Evolutionary conservation across 2,329 filamentous ascomycete genomes (phyloP), one percentile per base, ranked within the genome.

Genomic region (Ophiocordyceps unilateralis): DNA sequence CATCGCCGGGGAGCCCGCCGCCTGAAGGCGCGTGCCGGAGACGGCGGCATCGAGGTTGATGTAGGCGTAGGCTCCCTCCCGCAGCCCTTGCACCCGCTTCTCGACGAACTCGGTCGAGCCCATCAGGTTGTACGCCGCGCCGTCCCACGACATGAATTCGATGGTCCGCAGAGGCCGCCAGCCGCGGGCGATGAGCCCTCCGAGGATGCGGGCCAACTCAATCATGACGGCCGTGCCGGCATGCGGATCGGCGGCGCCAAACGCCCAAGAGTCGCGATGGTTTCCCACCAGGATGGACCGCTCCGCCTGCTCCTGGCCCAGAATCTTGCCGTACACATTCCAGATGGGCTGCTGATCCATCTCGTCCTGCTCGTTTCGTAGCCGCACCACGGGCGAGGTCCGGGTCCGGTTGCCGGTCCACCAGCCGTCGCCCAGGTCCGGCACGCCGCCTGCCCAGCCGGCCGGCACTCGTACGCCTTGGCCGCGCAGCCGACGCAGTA

Each of bases 121-220:
- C 45, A 94, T 83, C 39, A 91, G 66, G 60, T 95, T 95, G 65
- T 94, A 96, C 60, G 89, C 86, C 51, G 81, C 81, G 4, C 76
- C 91, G 58, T 98, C 91, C 91, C 91, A 98, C 28, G 85, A 94
- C 55, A 88, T 87, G 59, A 98, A 96, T 58, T 93, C 83, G 49
- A 98, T 93, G 4, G 86, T 93, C n/a, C 91, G 81, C 15, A 93
- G 68, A 1, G 91, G 91, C 22, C 83, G 74, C 91, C 91, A 98
- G 43, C 88, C 89, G 45, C 78, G 74, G 15, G 69, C 62, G 20
- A 79, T 69, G 15, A 96, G 72, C 48, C 85, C 77, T 36, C 87
- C 86, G 53, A 98, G 84, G 41, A 94, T 78, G 39, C 83, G 78
- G 20, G 83, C 79, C 45, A 96, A 70, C 63, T 98, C 91, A 43